Conservation (phyloP, 2,329 filamentous ascomycete species). For the Metarhizium anisopliae region DNA sequence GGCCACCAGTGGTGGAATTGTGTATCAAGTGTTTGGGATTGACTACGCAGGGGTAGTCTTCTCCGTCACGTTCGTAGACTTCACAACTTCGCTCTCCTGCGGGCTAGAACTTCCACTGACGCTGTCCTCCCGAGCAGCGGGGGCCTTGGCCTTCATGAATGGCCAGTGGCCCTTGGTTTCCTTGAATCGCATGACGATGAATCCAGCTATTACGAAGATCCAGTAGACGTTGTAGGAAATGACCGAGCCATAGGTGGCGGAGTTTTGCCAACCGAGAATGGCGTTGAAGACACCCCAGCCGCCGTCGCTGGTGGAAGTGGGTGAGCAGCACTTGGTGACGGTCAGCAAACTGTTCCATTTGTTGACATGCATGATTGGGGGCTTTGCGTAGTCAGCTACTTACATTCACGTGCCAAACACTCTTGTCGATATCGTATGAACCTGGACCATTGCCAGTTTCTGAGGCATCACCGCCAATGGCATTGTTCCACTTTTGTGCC, state of each 20-base stretch:
- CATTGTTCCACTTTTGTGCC: conserved; percentile 56
- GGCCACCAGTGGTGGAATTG: neutral
- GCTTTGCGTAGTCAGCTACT: conserved; percentile 20
- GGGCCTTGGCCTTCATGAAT: conserved; percentile 27
- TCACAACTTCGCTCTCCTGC: conserved; percentile 11
- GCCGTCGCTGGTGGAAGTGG: conserved; percentile 57
- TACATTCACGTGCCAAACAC: conserved; percentile 76
- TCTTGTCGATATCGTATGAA: conserved; percentile 69
- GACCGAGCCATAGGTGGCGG: conserved; percentile 78
- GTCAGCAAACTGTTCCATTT: neutral
- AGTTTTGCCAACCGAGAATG: conserved; percentile 80
- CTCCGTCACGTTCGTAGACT: conserved; percentile 17
- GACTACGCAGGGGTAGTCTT: conserved; percentile 15
- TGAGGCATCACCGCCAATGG: conserved; percentile 48
- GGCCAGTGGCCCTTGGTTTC: conserved; percentile 48
- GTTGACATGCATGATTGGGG: neutral
- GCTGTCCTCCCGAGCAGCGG: conserved; percentile 9
- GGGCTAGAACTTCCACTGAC: conserved; percentile 18
- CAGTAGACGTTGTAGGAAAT: conserved; percentile 86
- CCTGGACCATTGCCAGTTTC: conserved; percentile 53
- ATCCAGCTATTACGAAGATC: conserved; percentile 64
- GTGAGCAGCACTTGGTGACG: conserved; percentile 61
- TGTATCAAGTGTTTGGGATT: neutral
- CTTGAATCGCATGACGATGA: conserved; percentile 56
- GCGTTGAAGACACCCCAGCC: conserved; percentile 87